phyloP scores from a whole-genome alignment of 177 flowering plant species.

The Vitis hybrid region DNA sequence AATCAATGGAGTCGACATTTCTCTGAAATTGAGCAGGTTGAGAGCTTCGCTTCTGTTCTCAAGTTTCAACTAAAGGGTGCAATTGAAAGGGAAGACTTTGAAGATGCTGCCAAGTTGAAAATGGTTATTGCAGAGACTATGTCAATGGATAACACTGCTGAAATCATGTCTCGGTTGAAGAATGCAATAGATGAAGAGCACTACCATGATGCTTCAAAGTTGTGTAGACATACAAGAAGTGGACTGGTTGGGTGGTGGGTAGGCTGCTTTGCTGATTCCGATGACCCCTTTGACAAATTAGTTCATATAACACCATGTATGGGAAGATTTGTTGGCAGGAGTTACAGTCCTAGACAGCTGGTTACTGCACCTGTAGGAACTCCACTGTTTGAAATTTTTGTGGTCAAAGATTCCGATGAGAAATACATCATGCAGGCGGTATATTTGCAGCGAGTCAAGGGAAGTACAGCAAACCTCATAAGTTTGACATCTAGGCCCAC shows the following conservation, averaged over 20 bases:
- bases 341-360: conserved; percentile 78
- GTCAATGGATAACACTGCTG: conserved; percentile 73
- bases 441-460: conserved; percentile 55
- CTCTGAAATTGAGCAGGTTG: conserved; percentile 77
- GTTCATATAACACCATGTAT: conserved; percentile 77
- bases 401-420: too few species aligned
- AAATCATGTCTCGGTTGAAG: conserved; percentile 84
- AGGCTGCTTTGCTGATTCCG: conserved; percentile 71
- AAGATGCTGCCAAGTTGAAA: conserved; percentile 80
- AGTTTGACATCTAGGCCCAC: conserved; percentile 30
- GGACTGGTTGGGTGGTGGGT: conserved; percentile 99
- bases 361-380: too few species aligned
- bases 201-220: conserved; percentile 88
- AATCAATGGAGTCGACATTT: conserved; percentile 80
- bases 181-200: conserved; percentile 84
- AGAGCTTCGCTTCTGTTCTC: conserved; percentile 71
- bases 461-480: conserved; percentile 30
- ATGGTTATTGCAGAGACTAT: conserved; percentile 63
- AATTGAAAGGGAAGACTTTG: conserved; percentile 86
- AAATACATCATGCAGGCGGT: conserved; percentile 52
- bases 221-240: conserved; percentile 72
- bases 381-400: too few species aligned
- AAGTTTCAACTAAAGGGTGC: conserved; percentile 96
- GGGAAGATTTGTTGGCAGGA: conserved; percentile 84
- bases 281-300: conserved; percentile 82